These are phyloP conservation scores for Tulasnella calospora DNA, from an alignment of 768 basidiomycete genomes.

Conservation along the genomic window DNA sequence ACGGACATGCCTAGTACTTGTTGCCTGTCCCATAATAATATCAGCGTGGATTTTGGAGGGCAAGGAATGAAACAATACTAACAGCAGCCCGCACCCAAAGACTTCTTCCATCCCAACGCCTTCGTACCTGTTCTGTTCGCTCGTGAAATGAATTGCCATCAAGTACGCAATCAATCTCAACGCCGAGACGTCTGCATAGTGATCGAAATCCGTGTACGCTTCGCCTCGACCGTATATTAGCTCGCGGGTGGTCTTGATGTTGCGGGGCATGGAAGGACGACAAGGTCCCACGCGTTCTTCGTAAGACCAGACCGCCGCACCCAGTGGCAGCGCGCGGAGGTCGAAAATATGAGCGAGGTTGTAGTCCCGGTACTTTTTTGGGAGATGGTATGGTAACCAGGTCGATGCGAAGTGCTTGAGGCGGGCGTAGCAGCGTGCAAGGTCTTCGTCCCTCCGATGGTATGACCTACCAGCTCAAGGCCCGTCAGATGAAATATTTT, in stretches of 20 bases:
- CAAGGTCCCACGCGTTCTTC: not conserved
- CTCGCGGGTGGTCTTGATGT: not conserved
- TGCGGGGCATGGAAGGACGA: not conserved
- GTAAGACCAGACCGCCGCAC: not conserved
- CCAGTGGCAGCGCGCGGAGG: not conserved
- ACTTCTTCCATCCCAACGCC: not conserved
- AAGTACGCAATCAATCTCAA: not conserved
- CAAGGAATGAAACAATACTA: not conserved
- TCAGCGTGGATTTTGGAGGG: not conserved
- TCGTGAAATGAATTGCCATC: not conserved
- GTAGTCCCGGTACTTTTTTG: not conserved
- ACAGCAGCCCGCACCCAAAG: not conserved
- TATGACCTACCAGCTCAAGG: no score
- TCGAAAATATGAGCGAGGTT: not conserved
- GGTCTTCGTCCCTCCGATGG: not conserved
- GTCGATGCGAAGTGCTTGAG: not conserved
- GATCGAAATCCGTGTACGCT: not conserved
- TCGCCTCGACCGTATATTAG: not conserved
- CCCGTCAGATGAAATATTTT: no score
- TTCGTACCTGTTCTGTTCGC: not conserved
- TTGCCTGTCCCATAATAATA: not conserved
- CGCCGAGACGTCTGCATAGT: not conserved
- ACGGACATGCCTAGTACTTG: not conserved
- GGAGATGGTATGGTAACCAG: not conserved
- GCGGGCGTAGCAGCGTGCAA: not conserved